These are phyloP conservation scores for Lagerstroemia speciosa DNA, from an alignment of 345 rosid genomes.

Conservation along the genomic window DNA sequence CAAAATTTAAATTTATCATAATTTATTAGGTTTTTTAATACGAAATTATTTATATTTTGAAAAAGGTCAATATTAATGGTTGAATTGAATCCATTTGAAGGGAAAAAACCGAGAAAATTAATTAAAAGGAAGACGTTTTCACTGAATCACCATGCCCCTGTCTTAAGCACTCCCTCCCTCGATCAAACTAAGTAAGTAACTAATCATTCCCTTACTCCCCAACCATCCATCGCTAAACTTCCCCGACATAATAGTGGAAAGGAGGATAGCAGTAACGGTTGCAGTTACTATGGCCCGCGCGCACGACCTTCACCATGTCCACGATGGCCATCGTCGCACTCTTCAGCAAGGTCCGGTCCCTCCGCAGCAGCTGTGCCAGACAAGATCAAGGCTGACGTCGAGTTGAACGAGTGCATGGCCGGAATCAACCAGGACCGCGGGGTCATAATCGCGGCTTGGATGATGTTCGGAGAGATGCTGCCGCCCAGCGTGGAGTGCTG, in stretches of 20 bases:
- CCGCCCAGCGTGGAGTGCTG: neutral
- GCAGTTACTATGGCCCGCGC: too few species aligned
- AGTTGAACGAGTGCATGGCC: neutral
- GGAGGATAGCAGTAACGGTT: too few species aligned
- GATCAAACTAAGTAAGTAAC: neutral
- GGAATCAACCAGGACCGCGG: neutral
- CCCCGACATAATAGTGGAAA: too few species aligned
- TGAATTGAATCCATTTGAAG: too few species aligned
- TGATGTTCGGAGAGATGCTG: neutral
- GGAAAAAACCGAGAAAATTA: neutral
- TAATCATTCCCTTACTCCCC: neutral
- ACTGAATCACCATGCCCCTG: too few species aligned
- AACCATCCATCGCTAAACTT: too few species aligned
- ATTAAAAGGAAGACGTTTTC: too few species aligned
- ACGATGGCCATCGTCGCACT: neutral
- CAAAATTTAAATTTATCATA: too few species aligned
- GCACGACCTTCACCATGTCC: neutral
- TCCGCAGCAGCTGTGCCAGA: neutral
- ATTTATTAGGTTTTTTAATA: too few species aligned
- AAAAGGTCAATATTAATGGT: too few species aligned
- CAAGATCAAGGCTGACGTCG: neutral
- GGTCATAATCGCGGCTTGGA: neutral
- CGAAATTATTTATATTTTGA: too few species aligned
- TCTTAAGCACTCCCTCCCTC: too few species aligned
- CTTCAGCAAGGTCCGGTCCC: neutral